These are phyloP conservation scores for Harringtonia aguacate DNA, from an alignment of 2,329 filamentous ascomycete genomes.

Conservation along the genomic window DNA sequence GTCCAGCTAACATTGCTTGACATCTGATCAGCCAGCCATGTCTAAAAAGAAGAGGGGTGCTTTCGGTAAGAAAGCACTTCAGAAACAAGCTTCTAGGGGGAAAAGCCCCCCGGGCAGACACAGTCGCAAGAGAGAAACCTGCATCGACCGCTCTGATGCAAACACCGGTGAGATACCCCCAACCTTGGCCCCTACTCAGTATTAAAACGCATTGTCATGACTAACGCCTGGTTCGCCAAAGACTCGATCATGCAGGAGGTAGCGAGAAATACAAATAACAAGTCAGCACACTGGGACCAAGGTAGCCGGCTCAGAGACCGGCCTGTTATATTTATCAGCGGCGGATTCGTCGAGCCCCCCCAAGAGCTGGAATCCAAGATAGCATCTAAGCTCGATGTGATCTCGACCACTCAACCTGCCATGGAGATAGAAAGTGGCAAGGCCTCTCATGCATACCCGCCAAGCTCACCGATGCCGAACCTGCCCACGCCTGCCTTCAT, in stretches of 20 bases:
- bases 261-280: constrained; percentile 38
- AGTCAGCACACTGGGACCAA: constrained; percentile 26
- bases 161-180: too few species aligned
- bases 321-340: constrained; percentile 42
- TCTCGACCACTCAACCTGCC: neutral
- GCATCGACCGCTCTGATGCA: too few species aligned
- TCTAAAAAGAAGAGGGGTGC: constrained; percentile 13
- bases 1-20: too few species aligned
- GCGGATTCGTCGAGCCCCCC: constrained; percentile 39
- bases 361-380: constrained; percentile 15
- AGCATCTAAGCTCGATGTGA: neutral
- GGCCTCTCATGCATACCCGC: too few species aligned
- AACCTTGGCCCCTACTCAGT: too few species aligned
- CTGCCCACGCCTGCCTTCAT: too few species aligned
- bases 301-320: constrained; percentile 33
- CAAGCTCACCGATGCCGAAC: too few species aligned
- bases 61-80: constrained; percentile 6
- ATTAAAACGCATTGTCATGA: too few species aligned
- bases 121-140: neutral
- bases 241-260: constrained; percentile 35
- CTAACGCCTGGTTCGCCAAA: too few species aligned
- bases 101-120: neutral
- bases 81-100: neutral
- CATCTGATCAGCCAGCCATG: constrained; percentile 7
- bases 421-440: neutral